A percentile compares a stretch with the other conserved stretches of the same genome.
phyloP scores from a whole-genome alignment of 2,329 filamentous ascomycete species.

The Colletotrichum sp. region DNA sequence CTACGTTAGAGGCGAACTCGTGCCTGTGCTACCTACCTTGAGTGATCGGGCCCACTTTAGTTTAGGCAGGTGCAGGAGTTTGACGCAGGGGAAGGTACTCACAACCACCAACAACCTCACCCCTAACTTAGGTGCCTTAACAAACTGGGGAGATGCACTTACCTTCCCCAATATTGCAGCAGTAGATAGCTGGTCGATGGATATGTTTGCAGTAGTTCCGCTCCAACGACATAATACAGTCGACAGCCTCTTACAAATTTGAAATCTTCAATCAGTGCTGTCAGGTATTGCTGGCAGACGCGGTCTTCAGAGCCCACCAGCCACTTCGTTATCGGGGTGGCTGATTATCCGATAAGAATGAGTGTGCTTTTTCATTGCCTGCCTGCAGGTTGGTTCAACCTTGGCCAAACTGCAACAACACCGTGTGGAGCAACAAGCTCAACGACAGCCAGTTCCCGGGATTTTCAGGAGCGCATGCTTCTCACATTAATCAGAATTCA shows the following conservation, averaged over 20 bases:
- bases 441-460: neutral
- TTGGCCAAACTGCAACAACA: neutral
- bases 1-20: neutral
- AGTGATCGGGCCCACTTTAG: neutral
- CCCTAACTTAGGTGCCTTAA: neutral
- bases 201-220: neutral
- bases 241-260: neutral
- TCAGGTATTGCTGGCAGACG: neutral
- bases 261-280: neutral
- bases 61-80: neutral
- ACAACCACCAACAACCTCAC: neutral
- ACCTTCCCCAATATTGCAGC: neutral
- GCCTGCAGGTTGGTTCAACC: neutral
- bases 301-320: neutral
- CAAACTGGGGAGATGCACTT: neutral
- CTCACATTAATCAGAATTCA: neutral
- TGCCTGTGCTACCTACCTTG: neutral
- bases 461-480: neutral
- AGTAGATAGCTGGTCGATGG: neutral
- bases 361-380: neutral
- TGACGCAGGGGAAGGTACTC: neutral
- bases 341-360: neutral
- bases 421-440: neutral
- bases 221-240: neutral
- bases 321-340: neutral